Base-by-base conservation (phyloP, 2,329 filamentous ascomycete species). In the Hymenoscyphus albidus region DNA sequence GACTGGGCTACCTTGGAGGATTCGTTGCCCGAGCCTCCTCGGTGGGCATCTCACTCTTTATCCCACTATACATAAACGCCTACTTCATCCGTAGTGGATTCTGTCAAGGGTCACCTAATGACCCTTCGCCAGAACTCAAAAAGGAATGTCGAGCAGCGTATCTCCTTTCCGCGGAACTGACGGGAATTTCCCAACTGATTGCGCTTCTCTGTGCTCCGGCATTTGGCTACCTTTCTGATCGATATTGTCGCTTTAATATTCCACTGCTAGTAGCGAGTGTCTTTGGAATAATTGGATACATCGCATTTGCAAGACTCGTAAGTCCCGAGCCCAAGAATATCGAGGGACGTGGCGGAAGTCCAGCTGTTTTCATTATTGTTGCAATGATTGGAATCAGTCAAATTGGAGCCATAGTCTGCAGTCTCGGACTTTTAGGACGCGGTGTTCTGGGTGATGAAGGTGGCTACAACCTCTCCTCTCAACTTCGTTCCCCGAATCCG, bases 401-500 rank as follows among this genome's bases (percentile, higher is more conserved):
- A 77, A 98, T 99, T 67, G 95, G 94, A 1, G 90, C 93, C 12
- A 98, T 99, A 65, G 95, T 99, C 0, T 97, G 93, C 78, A 96
- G 92, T 69, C 83, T 99, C n/a, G 93, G 91, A 0, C 86, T 95
- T 0, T 83, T 99, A 2, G 92, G 92, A 44, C 87, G 87, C 16
- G 93, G 93, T 3, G 89, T 98, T 27, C 81, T 96, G 59, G 77
- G 77, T 70, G 79, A 79, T 64, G 78, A 78, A 66, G 71, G 72
- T 27, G 73, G 73, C 7, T 74, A 73, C 51, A 75, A 70, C 42
- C 65, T 74, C 7, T 74, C 74, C 6, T 71, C 70, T 1, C 74
- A 76, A 58, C 65, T 74, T 22, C 62, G 67, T 40, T 40, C 27
- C 58, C 51, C 55, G 56, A 42, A 61, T 32, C 16, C 62, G 9